Base-by-base conservation (phyloP, 108 stramenopile genomes). In the Skeletonema costatum region DNA sequence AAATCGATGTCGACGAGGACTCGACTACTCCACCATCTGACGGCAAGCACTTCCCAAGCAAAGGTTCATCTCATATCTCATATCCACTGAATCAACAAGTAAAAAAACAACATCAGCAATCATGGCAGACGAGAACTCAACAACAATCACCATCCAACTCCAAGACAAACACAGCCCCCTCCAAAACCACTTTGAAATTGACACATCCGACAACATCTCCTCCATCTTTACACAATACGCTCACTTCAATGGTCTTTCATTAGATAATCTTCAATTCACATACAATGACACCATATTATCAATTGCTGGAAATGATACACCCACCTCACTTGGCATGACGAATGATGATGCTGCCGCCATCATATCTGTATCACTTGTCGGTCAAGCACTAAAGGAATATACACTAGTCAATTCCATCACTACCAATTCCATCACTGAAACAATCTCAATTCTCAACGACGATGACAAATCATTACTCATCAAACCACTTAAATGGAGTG, bases 401-500 rank as follows among this genome's bases (percentile, higher is more conserved):
- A 50, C 41, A 19, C 51, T 73, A 4, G 61, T 46, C 3, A 38
- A 64, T 46, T 44, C 73, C 2, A 63, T 60, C 41, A 46, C 17
- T 4, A 62, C 39, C 11, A 62, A 62, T 19, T 32, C 31, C 41
- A 21, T 31, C 35, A 36, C 62, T 12, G 12, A 36, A 32, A 46
- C 42, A 17, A 60, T 73, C 44, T 62, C 63, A n/a, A 62, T 74
- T 36, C 35, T 74, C 8, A 53, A 62, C 25, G 17, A 62, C 25
- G 17, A 64, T 29, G 35, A 66, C 65, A 58, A 59, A 38, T 50
- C 30, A 5, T 58, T 66, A 42, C 46, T 62, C 48, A 58, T 12
- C 25, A 42, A 68, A 48, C 46, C 66, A 36, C 21, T 80, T 0
- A 80, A 59, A 39, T 81, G 80, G 80, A 17, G 17, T 29, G 80